These are phyloP conservation scores for Sugiyamaella castrensis DNA, from an alignment of 1,139 yeast genomes.

Conservation along the genomic window DNA sequence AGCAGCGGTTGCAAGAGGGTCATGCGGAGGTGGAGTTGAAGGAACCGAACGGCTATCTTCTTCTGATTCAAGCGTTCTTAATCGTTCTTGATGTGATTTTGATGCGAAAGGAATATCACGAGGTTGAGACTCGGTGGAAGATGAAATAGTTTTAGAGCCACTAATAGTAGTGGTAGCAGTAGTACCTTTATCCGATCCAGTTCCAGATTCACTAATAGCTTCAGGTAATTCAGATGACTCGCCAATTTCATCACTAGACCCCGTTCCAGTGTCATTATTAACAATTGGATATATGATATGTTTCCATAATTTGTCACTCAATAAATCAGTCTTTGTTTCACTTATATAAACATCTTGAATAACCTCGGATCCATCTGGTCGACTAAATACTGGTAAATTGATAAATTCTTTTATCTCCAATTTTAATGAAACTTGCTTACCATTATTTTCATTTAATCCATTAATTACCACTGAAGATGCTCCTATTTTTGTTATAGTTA, in stretches of 20 bases:
- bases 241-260: not conserved
- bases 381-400: conserved; percentile 23
- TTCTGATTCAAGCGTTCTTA: not conserved
- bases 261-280: not conserved
- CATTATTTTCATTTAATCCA: conserved; percentile 17
- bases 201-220: not conserved
- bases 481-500: conserved; percentile 22
- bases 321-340: conserved; percentile 22
- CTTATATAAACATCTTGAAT: conserved; percentile 24
- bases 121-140: not conserved
- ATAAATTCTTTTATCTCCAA: conserved; percentile 19
- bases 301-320: conserved; percentile 15
- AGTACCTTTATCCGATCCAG: not conserved
- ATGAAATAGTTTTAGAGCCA: not conserved
- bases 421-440: conserved; percentile 18
- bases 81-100: not conserved
- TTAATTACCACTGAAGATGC: conserved; percentile 16
- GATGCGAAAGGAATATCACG: not conserved
- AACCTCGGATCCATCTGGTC: conserved; percentile 28
- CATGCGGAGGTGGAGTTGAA: conserved; percentile 9
- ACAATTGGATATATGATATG: conserved; percentile 5
- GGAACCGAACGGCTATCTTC: conserved; percentile 4
- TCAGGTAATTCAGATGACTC: not conserved
- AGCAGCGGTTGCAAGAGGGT: conserved; percentile 9
- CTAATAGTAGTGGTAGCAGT: not conserved